Evolutionary conservation across 768 basidiomycete genomes (phyloP).

Genomic region (Trametes coccinea): DNA sequence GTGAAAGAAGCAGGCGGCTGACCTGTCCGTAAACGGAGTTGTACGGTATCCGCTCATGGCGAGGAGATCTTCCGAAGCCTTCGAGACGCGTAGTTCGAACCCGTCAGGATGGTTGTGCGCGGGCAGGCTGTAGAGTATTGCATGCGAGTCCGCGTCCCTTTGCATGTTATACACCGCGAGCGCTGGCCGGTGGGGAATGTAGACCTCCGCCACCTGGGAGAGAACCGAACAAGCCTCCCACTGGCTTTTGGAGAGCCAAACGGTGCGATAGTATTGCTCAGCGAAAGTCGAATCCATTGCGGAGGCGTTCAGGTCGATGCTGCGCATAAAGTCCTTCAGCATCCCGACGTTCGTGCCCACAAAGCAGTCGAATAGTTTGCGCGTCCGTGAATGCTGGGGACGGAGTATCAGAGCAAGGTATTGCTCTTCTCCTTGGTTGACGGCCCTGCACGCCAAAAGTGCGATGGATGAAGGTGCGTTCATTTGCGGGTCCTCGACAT

Average conservation of each 20-base stretch:
- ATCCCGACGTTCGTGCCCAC: background rate
- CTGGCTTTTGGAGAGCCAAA: background rate
- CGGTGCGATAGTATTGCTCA: background rate
- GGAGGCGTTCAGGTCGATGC: no score
- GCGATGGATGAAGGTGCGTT: constrained; percentile 2
- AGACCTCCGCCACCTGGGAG: background rate
- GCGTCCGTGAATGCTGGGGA: background rate
- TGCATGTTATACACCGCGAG: background rate
- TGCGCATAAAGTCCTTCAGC: background rate
- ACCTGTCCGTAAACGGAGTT: no score
- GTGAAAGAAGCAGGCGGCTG: no score
- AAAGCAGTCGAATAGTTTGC: background rate
- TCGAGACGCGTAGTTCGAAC: background rate
- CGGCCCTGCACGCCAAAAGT: constrained; percentile 6
- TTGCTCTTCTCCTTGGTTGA: background rate
- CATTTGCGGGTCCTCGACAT: background rate
- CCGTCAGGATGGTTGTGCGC: background rate
- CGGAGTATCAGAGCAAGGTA: constrained; percentile 4
- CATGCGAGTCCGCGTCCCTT: background rate
- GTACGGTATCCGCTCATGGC: no score
- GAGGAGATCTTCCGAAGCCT: background rate
- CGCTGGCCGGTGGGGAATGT: background rate
- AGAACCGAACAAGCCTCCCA: background rate
- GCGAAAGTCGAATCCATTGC: no score
- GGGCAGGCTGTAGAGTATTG: background rate